phyloP scores from a whole-genome alignment of 164 flowering plant genomes.

The Stephania cephalantha region DNA sequence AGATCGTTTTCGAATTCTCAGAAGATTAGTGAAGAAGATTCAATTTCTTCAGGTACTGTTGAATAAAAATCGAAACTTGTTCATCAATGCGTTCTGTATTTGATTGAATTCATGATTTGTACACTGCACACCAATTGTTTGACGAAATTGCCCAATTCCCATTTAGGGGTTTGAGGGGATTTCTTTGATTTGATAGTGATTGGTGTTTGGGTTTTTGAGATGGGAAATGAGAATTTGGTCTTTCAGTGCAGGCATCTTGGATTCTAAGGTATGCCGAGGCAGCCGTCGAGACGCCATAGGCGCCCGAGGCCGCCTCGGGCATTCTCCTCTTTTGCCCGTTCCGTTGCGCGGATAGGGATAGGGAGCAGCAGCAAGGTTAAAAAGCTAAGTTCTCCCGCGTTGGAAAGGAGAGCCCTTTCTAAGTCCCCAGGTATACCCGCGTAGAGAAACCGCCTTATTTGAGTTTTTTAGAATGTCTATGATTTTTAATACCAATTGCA shows the following conservation, averaged over 20 bases:
- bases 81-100: background rate
- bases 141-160: background rate
- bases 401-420: constrained; percentile 1
- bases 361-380: constrained; percentile 24
- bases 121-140: background rate
- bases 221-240: background rate
- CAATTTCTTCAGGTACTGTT: too few species aligned
- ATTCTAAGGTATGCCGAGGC: constrained; percentile 36
- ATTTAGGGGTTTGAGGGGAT: background rate
- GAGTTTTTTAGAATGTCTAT: background rate
- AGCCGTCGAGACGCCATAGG: constrained; percentile 23
- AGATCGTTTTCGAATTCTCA: too few species aligned
- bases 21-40: too few species aligned
- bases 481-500: background rate
- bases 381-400: constrained; percentile 14
- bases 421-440: constrained; percentile 29
- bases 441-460: background rate
- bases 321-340: constrained; percentile 58
- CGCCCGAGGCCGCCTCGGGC: constrained; percentile 25
- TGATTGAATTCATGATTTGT: background rate
- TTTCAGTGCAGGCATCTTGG: constrained; percentile 6
- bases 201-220: background rate
- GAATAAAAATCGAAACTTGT: background rate
- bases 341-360: constrained; percentile 28
- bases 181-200: background rate